Percentiles rank a stretch among this genome's conserved stretches.
Evolutionary conservation across 2,329 filamentous ascomycete species (phyloP).

Genomic region (Lecanoromycetidae sp.): DNA sequence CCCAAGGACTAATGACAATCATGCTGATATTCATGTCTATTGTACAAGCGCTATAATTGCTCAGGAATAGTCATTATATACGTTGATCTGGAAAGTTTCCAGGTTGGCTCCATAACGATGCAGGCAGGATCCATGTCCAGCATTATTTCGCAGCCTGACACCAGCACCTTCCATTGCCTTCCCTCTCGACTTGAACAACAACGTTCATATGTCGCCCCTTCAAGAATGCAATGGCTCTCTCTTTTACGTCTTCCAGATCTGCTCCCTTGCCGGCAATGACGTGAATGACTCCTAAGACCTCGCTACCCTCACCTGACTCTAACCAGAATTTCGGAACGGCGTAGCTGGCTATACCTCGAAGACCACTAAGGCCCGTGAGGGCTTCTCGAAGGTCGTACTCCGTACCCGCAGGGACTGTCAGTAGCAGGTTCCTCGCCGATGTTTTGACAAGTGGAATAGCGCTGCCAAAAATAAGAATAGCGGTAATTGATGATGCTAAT

Average conservation of each 20-base stretch:
- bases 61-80: too few species aligned
- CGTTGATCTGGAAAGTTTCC: too few species aligned
- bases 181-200: conserved; percentile 76
- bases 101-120: too few species aligned
- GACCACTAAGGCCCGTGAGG: conserved; percentile 66
- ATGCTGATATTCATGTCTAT: too few species aligned
- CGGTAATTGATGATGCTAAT: conserved; percentile 84
- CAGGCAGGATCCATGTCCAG: too few species aligned
- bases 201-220: conserved; percentile 62
- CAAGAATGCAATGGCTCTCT: conserved; percentile 62
- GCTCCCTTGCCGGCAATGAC: conserved; percentile 61
- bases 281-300: conserved; percentile 73
- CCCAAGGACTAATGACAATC: too few species aligned
- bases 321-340: conserved; percentile 86
- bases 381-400: conserved; percentile 84
- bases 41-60: too few species aligned
- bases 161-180: conserved; percentile 59
- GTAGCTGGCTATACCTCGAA: conserved; percentile 77
- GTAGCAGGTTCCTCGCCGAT: conserved; percentile 67
- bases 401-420: conserved; percentile 70
- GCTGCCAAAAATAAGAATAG: conserved; percentile 82
- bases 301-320: conserved; percentile 47
- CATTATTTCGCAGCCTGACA: conserved; percentile 33
- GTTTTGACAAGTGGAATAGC: conserved; percentile 78
- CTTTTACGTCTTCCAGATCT: conserved; percentile 70